Evolutionary conservation across 441 rosid species (phyloP).

Genomic region (Bruguiera hainesii): DNA sequence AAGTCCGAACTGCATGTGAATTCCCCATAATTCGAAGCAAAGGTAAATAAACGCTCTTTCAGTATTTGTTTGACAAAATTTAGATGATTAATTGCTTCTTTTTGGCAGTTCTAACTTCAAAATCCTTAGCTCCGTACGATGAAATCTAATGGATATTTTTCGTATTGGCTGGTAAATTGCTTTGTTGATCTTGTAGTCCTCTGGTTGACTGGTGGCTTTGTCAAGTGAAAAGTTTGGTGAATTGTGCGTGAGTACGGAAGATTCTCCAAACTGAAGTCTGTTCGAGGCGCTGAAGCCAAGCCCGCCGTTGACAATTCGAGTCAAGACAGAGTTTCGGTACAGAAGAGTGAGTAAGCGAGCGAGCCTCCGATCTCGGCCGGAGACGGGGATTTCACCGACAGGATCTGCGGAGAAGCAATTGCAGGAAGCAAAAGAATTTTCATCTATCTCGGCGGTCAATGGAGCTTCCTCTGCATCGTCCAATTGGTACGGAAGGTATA

Average conservation of each 20-base stretch:
- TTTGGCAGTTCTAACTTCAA: slow-evolving; percentile 26
- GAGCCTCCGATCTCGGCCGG: slow-evolving; percentile 40
- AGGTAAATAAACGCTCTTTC: slow-evolving; percentile 19
- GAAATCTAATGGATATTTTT: slow-evolving; percentile 21
- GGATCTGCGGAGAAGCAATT: slow-evolving; percentile 30
- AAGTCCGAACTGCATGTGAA: slow-evolving; percentile 13
- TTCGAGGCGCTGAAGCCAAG: not conserved
- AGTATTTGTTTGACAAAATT: not conserved
- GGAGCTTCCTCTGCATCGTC: slow-evolving; percentile 82
- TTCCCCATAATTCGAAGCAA: slow-evolving; percentile 28
- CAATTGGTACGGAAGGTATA: slow-evolving; percentile 71
- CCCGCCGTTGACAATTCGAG: not conserved
- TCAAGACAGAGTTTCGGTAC: not conserved
- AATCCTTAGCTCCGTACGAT: slow-evolving; percentile 11
- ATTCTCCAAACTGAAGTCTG: not conserved
- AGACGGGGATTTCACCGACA: slow-evolving; percentile 7
- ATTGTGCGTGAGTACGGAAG: not conserved
- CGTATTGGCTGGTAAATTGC: slow-evolving; percentile 1
- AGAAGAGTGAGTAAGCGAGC: slow-evolving; percentile 18
- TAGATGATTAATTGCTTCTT: not conserved
- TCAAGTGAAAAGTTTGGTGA: not conserved
- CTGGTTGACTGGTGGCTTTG: not conserved
- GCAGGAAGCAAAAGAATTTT: slow-evolving; percentile 4
- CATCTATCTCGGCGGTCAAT: slow-evolving; percentile 30
- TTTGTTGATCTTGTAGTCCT: slow-evolving; percentile 4